Evolutionary conservation across 352 stramenopile genomes (phyloP), one percentile per base, ranked within the genome.

Genomic region (Phytophthora citrophthora): DNA sequence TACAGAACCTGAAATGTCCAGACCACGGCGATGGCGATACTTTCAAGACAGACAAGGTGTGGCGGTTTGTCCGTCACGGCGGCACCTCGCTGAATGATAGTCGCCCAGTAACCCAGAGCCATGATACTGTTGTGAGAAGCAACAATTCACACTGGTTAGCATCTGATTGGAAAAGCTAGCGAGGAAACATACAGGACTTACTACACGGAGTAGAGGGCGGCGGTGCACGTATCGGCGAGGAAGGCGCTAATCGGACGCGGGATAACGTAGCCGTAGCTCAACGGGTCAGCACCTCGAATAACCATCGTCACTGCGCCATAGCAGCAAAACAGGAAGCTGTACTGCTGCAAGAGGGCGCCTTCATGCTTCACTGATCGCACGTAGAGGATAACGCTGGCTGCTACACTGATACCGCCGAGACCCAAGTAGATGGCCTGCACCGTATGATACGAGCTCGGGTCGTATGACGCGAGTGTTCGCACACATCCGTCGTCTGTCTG

Each of bases 121-220:
- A 78, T 64, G 16, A 84, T 78, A 49, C 76, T 81, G 39, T 41
- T 34, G 29, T 13, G 9, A 64, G 4, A 49, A 66, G 34, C 24
- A 61, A 58, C 13, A 65, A 55, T 20, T 43, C 29, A 34, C 3
- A 57, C 6, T 10, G 20, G 54, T 71, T 47, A 71, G 45, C 41
- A 40, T 13, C 10, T 41, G 2, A 9, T 46, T 15, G 26, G 26
- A 15, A 43, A 15, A 52, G 12, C 16, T 26, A 46, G 12, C 3
- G 38, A 8, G 5, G 16, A 13, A 47, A 48, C 12, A 16, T 4
- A 45, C 8, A 20, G 15, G 29, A 85, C 73, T 50, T 78, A 81
- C 72, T 79, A 85, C 36, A 85, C 71, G 11, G 76, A 79, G 55
- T 82, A 82, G 10, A 85, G 67, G 13, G 72, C 76, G 13, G 73